Percentiles rank a stretch among this genome's conserved stretches.
phyloP scores from a whole-genome alignment of 371 early-diverging fungal species.

The Apophysomyces ossiformis region DNA sequence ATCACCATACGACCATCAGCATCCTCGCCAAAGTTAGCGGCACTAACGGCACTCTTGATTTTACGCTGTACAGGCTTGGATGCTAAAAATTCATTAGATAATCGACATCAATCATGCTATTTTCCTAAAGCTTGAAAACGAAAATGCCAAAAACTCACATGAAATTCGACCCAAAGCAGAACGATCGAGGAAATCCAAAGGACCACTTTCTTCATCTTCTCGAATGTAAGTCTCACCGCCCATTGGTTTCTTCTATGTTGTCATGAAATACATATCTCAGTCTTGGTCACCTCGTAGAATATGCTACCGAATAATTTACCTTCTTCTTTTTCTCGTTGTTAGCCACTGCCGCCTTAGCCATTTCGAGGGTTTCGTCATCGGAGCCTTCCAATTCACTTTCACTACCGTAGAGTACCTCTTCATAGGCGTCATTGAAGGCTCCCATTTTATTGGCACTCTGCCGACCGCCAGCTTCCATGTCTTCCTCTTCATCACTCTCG shows the following conservation, averaged over 20 bases:
- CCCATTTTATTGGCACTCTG: conserved; percentile 47
- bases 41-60: conserved; percentile 46
- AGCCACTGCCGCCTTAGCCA: conserved; percentile 31
- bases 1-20: conserved; percentile 85
- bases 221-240: conserved; percentile 67
- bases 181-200: conserved; percentile 92
- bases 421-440: conserved; percentile 78
- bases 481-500: conserved; percentile 61
- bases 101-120: no score
- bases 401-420: conserved; percentile 88
- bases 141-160: conserved; percentile 18
- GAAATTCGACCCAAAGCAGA: conserved; percentile 83
- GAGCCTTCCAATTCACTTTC: conserved; percentile 88
- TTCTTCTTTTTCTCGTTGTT: conserved; percentile 53
- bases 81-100: conserved; percentile 11
- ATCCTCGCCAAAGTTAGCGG: conserved; percentile 61
- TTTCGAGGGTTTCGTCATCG: conserved; percentile 49
- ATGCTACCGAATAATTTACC: neutral
- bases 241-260: conserved; percentile 19
- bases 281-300: no score
- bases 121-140: no score
- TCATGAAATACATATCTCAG: no score
- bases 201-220: conserved; percentile 76
- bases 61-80: conserved; percentile 54
- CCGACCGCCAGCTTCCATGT: conserved; percentile 38